Base-by-base conservation (phyloP, 2,329 filamentous ascomycete species). In the Cercospora sp. region DNA sequence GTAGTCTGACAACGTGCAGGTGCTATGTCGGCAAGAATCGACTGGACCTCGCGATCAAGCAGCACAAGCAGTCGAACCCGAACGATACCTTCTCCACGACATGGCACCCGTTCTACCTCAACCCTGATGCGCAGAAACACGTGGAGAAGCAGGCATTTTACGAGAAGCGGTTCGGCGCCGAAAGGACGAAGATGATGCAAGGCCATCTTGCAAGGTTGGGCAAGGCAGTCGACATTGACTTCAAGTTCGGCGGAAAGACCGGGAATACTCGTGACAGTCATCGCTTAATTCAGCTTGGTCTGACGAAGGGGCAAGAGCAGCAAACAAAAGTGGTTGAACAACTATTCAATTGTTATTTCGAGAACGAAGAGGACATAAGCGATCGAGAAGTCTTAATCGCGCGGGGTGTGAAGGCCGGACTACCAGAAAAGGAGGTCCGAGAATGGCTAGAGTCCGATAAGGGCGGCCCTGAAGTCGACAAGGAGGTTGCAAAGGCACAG, bases 261-360 rank as follows among this genome's bases (percentile, higher is more conserved):
- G 93, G 93, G 59, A 91, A 89, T 75, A 94, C 92, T 18, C 84
- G 92, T 20, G 91, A 96, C 74, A 91, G 90, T 66, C 93, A 96
- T 79, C 87, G 93, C 3, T 76, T 94, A 68, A 85, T 94, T 55
- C 88, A 93, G 80, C 84, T 93, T 65, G 92, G 79, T 80, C 88
- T 83, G 75, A 81, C 76, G 76, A 88, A 86, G 72, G 80, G 81
- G 71, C 76, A 80, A 57, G 80, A 85, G 55, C 73, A 85, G 60
- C 87, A 92, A 81, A 88, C 85, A 39, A 80, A 81, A 60, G 84
- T 92, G 12, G 84, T 90, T 26, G 81, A 87, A 72, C 84, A 87
- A 72, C 77, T 92, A 39, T 92, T 92, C 83, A 81, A 81, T 59
- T 83, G 86, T 60, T 84, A 84, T 71, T 84, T 84, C 67, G 83